These are phyloP conservation scores for Dictyostelium firmibasis DNA, from an alignment of 78 protist genomes.

Conservation along the genomic window DNA sequence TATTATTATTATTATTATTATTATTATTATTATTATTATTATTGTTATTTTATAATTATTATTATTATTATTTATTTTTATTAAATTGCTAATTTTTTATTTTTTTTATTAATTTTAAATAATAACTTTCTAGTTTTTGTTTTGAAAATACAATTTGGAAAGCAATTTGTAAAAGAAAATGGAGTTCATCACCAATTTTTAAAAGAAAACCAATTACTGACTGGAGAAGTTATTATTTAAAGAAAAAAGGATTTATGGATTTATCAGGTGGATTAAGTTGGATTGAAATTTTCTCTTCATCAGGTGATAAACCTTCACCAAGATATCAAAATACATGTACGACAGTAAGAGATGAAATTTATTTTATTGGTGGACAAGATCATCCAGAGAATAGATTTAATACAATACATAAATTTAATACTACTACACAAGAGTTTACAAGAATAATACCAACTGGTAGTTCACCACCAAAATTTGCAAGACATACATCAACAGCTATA, in stretches of 20 bases:
- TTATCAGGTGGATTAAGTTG: slow-evolving; percentile 45
- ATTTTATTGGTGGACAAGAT: slow-evolving; percentile 78
- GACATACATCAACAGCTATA: slow-evolving; percentile 47
- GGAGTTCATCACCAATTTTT: slow-evolving; percentile 62
- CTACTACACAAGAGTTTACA: slow-evolving; percentile 8
- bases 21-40: too few relatives aligned
- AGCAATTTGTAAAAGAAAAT: slow-evolving; percentile 67
- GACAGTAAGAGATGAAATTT: slow-evolving; percentile 23
- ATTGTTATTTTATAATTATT: background rate
- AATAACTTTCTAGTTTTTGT: background rate
- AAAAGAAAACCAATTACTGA: slow-evolving; percentile 25
- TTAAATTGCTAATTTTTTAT: background rate
- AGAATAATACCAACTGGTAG: slow-evolving; percentile 6
- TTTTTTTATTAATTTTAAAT: background rate
- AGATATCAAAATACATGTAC: slow-evolving; percentile 72
- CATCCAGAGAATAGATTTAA: slow-evolving; percentile 29
- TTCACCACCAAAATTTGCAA: slow-evolving; percentile 68
- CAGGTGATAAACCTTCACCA: slow-evolving; percentile 49
- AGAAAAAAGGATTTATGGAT: slow-evolving; percentile 19
- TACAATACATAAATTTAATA: slow-evolving; percentile 52
- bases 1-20: too few relatives aligned
- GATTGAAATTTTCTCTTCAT: slow-evolving; percentile 19
- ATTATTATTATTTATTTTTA: too few relatives aligned
- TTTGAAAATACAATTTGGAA: slow-evolving; percentile 70
- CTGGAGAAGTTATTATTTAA: slow-evolving; percentile 65